Conservation (phyloP, 1,139 yeast species). For the Kurtzmaniella natalensis region DNA sequence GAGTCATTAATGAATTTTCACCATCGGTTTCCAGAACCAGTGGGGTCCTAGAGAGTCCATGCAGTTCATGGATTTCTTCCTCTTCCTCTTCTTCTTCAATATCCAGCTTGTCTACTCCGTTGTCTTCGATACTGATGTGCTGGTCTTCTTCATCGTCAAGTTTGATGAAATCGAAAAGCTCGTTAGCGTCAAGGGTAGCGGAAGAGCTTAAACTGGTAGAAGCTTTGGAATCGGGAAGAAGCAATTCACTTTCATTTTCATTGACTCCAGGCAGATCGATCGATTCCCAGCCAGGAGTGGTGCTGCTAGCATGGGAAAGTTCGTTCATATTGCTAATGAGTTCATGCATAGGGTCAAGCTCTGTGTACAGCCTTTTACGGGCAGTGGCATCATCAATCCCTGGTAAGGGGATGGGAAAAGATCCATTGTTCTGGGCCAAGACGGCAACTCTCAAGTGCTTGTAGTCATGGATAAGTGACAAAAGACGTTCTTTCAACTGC, state of each 20-base stretch:
- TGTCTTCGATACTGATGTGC: constrained; percentile 14
- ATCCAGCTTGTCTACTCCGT: constrained; percentile 9
- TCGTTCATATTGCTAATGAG: constrained; percentile 26
- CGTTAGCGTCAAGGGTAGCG: constrained; percentile 3
- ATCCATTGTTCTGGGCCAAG: constrained; percentile 7
- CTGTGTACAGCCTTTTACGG: constrained; percentile 28
- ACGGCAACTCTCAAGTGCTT: constrained; percentile 35
- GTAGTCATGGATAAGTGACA: constrained; percentile 40
- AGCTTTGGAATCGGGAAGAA: constrained; percentile 2
- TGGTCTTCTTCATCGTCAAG: constrained; percentile 8
- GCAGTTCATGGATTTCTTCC: constrained; percentile 17
- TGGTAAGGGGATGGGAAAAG: not conserved
- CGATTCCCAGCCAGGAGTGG: constrained; percentile 8
- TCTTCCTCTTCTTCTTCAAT: constrained; percentile 26
- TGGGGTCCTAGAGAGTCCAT: constrained; percentile 36
- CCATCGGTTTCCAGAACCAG: constrained; percentile 37
- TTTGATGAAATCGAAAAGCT: constrained; percentile 3
- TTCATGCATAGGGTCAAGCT: constrained; percentile 23
- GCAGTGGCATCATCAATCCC: constrained; percentile 6
- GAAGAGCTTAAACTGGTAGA: no score
- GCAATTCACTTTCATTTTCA: constrained; percentile 5
- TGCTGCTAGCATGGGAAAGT: constrained; percentile 15
- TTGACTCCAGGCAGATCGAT: constrained; percentile 5
- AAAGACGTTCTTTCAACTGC: constrained; percentile 31
- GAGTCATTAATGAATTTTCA: constrained; percentile 34